Evolutionary conservation across 2,329 filamentous ascomycete genomes (phyloP).

Genomic region (Aureobasidium sp.): DNA sequence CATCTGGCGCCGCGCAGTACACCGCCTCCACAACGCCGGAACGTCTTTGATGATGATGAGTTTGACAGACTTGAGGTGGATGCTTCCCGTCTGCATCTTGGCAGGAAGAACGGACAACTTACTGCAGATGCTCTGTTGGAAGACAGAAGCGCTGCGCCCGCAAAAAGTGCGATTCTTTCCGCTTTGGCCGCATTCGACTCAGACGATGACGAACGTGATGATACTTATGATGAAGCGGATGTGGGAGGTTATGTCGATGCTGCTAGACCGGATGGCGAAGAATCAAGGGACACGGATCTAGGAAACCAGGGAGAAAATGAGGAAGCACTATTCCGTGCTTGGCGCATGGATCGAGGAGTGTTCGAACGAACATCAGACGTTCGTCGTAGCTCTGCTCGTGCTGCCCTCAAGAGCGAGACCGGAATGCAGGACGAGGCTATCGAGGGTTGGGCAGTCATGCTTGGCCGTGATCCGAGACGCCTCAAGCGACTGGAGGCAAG

Average conservation of each 20-base stretch:
- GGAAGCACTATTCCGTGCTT: slow-evolving; percentile 63
- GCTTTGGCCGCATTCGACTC: slow-evolving; percentile 83
- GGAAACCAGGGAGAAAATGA: slow-evolving; percentile 45
- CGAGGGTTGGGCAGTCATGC: slow-evolving; percentile 89
- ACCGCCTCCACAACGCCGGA: slow-evolving; percentile 50
- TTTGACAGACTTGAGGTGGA: slow-evolving; percentile 63
- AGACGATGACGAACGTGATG: slow-evolving; percentile 92
- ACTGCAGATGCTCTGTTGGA: slow-evolving; percentile 66
- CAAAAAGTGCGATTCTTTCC: slow-evolving; percentile 79
- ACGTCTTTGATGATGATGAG: slow-evolving; percentile 72
- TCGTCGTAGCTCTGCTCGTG: slow-evolving; percentile 53
- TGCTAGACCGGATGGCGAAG: slow-evolving; percentile 40
- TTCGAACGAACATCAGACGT: slow-evolving; percentile 67
- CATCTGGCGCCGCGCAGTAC: slow-evolving; percentile 51
- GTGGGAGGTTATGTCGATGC: slow-evolving; percentile 81
- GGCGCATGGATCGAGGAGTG: slow-evolving; percentile 51
- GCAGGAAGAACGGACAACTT: slow-evolving; percentile 54
- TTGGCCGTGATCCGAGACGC: slow-evolving; percentile 61
- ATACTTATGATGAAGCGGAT: slow-evolving; percentile 89
- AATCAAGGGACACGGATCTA: slow-evolving; percentile 41
- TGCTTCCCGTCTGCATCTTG: slow-evolving; percentile 64
- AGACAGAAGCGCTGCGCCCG: slow-evolving; percentile 55
- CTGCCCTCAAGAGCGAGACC: slow-evolving; percentile 61
- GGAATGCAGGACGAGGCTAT: slow-evolving; percentile 89
- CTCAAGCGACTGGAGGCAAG: slow-evolving; percentile 62